Conservation (phyloP, 805 yeast species). For the Starmerella vaccinii region DNA sequence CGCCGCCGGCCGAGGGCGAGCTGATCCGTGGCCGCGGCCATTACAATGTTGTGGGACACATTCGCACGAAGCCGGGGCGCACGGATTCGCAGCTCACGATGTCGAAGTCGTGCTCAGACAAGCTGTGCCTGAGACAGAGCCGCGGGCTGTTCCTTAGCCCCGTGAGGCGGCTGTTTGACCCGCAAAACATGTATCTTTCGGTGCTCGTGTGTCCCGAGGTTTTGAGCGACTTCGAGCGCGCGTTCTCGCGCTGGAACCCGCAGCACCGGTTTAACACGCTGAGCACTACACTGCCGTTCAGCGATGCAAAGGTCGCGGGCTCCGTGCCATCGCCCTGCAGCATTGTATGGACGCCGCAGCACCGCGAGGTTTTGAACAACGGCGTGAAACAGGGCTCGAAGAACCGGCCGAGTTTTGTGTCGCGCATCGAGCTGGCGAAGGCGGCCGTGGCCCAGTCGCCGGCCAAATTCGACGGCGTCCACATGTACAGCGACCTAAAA, state of each 20-base stretch:
- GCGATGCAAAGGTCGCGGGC: slow-evolving; percentile 10
- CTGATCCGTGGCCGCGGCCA: slow-evolving; percentile 23
- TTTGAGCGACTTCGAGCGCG: slow-evolving; percentile 27
- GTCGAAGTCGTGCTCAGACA: slow-evolving; percentile 87
- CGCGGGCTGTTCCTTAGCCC: slow-evolving; percentile 31
- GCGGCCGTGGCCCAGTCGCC: neutral
- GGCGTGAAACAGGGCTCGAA: slow-evolving; percentile 24
- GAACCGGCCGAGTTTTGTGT: slow-evolving; percentile 15
- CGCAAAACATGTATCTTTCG: slow-evolving; percentile 24
- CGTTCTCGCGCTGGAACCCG: slow-evolving; percentile 26
- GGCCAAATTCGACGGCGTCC: neutral
- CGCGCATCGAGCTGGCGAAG: slow-evolving; percentile 8
- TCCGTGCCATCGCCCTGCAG: slow-evolving; percentile 19
- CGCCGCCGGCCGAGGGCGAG: slow-evolving; percentile 8
- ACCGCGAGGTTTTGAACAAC: slow-evolving; percentile 22
- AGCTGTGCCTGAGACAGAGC: slow-evolving; percentile 53
- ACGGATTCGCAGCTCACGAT: slow-evolving; percentile 59
- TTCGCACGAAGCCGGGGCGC: slow-evolving; percentile 91
- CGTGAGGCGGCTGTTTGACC: slow-evolving; percentile 21
- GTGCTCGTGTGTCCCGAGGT: slow-evolving; percentile 28
- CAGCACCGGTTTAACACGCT: slow-evolving; percentile 14
- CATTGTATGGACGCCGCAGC: slow-evolving; percentile 18
- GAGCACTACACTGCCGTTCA: slow-evolving; percentile 12
- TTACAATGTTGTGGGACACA: slow-evolving; percentile 40
- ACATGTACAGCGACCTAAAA: slow-evolving; percentile 13